Conservation (phyloP, 257 asterid genomes). For the Gentiana macrophylla region DNA sequence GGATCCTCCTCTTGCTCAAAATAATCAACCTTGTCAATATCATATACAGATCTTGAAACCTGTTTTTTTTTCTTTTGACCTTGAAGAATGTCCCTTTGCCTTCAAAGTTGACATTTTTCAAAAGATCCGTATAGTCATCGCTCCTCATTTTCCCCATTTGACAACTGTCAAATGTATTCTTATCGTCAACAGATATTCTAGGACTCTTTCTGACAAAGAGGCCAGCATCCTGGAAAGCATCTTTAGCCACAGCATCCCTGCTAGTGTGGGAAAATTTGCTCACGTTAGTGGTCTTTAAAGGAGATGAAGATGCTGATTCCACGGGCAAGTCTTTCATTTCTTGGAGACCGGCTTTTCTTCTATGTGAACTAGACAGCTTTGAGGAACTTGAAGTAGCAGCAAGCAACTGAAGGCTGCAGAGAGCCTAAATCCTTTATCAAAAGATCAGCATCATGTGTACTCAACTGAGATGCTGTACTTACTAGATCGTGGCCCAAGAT, state of each 20-base stretch:
- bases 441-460: slow-evolving; percentile 26
- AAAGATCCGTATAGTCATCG: slow-evolving; percentile 20
- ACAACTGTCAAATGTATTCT: slow-evolving; percentile 25
- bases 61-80: slow-evolving; percentile 43
- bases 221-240: slow-evolving; percentile 37
- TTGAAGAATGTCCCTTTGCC: slow-evolving; percentile 53
- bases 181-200: slow-evolving; percentile 38
- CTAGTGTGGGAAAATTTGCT: slow-evolving; percentile 36
- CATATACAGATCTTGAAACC: slow-evolving; percentile 42
- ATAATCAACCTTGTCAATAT: slow-evolving; percentile 14
- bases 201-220: slow-evolving; percentile 21
- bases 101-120: slow-evolving; percentile 12
- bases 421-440: slow-evolving; percentile 50
- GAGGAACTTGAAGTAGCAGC: slow-evolving; percentile 98
- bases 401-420: slow-evolving; percentile 35
- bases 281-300: slow-evolving; percentile 37
- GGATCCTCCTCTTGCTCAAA: neutral
- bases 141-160: slow-evolving; percentile 29
- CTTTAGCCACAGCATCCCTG: slow-evolving; percentile 31
- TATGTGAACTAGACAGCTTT: slow-evolving; percentile 84
- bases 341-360: slow-evolving; percentile 48
- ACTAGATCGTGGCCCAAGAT: slow-evolving; percentile 18
- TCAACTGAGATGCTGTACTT: too few species aligned
- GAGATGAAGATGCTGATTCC: slow-evolving; percentile 97
- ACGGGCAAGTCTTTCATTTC: slow-evolving; percentile 84